phyloP scores from a whole-genome alignment of 192 early-diverging fungal species.

The Coemansia sp. region DNA sequence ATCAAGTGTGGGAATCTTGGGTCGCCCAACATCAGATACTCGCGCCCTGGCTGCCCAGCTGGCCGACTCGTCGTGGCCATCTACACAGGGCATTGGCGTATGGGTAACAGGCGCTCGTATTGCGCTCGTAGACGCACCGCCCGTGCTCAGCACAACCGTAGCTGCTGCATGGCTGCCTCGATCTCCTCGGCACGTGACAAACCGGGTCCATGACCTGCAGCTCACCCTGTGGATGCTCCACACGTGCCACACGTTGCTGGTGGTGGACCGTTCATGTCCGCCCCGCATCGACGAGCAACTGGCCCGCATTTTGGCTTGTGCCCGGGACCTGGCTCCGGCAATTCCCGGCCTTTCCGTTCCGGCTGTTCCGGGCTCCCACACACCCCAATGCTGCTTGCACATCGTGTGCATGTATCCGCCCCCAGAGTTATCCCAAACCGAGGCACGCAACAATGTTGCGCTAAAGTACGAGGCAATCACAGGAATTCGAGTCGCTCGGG shows the following conservation, averaged over 20 bases:
- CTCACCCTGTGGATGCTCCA: slow-evolving; percentile 26
- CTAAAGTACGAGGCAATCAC: slow-evolving; percentile 23
- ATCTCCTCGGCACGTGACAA: background rate
- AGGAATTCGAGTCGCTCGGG: slow-evolving; percentile 20
- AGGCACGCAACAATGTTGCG: background rate
- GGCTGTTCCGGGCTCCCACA: background rate
- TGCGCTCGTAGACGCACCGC: slow-evolving; percentile 33
- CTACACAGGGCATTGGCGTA: slow-evolving; percentile 13
- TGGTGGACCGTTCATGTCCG: slow-evolving; percentile 3
- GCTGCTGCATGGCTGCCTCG: background rate
- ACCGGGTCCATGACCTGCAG: slow-evolving; percentile 28
- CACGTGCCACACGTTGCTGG: slow-evolving; percentile 31
- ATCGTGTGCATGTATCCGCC: background rate
- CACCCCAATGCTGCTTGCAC: background rate
- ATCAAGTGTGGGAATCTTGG: slow-evolving; percentile 21
- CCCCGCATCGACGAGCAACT: slow-evolving; percentile 14
- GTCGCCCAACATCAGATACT: slow-evolving; percentile 23
- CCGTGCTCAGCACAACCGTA: slow-evolving; percentile 13
- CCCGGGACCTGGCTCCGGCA: slow-evolving; percentile 2
- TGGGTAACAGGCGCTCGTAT: slow-evolving; percentile 15
- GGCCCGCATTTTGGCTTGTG: slow-evolving; percentile 15
- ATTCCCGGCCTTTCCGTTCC: slow-evolving; percentile 20
- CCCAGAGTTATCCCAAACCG: too few species aligned
- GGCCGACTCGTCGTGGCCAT: background rate
- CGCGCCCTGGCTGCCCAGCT: slow-evolving; percentile 24